Conservation (phyloP, 2,329 filamentous ascomycete species). For the Diaporthe sp. region DNA sequence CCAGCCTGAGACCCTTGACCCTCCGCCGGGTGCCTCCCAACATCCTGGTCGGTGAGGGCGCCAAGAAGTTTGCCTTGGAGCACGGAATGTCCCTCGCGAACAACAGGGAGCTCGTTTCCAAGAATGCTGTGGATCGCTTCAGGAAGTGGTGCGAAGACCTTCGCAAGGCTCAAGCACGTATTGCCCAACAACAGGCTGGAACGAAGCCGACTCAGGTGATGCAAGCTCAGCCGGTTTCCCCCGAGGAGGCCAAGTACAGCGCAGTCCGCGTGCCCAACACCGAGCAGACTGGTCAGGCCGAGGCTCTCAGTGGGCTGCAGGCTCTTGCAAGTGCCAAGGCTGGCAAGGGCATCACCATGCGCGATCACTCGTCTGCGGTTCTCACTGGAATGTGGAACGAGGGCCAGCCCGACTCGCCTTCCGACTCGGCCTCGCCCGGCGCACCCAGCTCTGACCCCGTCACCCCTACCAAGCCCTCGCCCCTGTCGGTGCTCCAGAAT, state of each 20-base stretch:
- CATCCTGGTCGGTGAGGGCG: conserved; percentile 87
- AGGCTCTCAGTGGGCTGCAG: neutral
- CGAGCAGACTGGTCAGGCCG: neutral
- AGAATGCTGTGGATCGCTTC: conserved; percentile 83
- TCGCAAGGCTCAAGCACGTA: conserved; percentile 52
- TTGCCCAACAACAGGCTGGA: neutral
- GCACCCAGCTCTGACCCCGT: conserved; percentile 1
- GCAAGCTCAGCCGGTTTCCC: neutral
- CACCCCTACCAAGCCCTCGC: conserved; percentile 34
- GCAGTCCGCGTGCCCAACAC: neutral
- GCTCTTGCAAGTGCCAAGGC: neutral
- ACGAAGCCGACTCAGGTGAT: neutral
- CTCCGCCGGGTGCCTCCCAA: conserved; percentile 93
- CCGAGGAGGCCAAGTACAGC: neutral
- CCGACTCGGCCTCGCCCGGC: conserved; percentile 29
- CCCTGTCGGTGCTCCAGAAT: conserved; percentile 7
- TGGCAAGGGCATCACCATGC: conserved; percentile 43
- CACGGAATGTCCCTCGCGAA: conserved; percentile 81
- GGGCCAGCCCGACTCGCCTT: conserved; percentile 72
- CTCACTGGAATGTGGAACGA: conserved; percentile 72
- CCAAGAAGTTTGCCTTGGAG: conserved; percentile 86
- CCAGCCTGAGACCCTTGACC: conserved; percentile 81
- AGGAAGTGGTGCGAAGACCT: conserved; percentile 84
- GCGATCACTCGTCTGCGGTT: conserved; percentile 68
- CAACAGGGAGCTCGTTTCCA: conserved; percentile 84